phyloP scores from a whole-genome alignment of 2,329 filamentous ascomycete genomes.

The Sporothrix euskadiensis region DNA sequence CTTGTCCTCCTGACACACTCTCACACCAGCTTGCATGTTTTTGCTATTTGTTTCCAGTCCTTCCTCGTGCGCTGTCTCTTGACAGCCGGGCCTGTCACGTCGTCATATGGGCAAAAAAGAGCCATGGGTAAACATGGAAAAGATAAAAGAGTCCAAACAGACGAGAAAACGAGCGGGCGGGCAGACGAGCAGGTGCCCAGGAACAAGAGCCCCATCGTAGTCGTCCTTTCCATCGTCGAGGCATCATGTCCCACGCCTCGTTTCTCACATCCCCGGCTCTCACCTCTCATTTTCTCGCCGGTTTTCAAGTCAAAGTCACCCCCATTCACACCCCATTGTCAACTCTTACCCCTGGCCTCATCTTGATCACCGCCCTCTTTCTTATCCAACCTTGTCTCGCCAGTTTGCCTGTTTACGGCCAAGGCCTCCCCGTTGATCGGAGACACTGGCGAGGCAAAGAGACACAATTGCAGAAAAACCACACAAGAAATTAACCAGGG shows the following conservation, averaged over 20 bases:
- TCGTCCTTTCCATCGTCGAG: neutral
- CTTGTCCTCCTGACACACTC: conserved; percentile 30
- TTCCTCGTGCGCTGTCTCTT: neutral
- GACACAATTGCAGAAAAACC: neutral
- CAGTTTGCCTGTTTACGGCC: conserved; percentile 23
- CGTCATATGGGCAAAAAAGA: neutral
- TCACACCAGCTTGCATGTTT: conserved; percentile 10
- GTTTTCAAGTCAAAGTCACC: neutral
- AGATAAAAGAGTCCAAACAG: neutral
- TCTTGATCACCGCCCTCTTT: conserved; percentile 22
- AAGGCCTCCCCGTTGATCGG: conserved; percentile 23
- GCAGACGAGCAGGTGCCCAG: neutral
- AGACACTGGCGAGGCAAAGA: conserved; percentile 7
- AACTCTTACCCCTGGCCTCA: conserved; percentile 14
- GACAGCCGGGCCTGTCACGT: neutral
- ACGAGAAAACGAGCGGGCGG: neutral
- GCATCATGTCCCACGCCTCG: conserved; percentile 6
- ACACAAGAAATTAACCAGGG: neutral
- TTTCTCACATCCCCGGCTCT: neutral
- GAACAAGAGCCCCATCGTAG: neutral
- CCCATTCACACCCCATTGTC: conserved; percentile 21
- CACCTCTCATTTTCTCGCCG: neutral
- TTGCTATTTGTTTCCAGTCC: neutral
- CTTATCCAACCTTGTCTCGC: conserved; percentile 9
- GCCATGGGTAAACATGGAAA: neutral